Base-by-base conservation (phyloP, 2,329 filamentous ascomycete genomes). In the Cyanodermella asteris region DNA sequence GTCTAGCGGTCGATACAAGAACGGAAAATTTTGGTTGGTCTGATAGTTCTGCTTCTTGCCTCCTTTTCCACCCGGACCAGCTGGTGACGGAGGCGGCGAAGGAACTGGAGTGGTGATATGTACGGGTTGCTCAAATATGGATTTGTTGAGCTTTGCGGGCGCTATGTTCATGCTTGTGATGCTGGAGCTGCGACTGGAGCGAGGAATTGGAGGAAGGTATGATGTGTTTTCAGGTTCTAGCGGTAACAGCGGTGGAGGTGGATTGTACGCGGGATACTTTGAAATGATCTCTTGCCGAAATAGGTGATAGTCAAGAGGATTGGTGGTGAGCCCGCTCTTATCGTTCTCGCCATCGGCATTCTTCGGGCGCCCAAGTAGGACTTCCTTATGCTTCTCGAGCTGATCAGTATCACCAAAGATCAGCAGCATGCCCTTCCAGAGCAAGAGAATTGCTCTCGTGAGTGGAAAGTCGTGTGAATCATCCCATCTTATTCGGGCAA, bases 11-110 rank as follows among this genome's bases (percentile, higher is more conserved):
- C 87, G 87, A 38, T 97, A 97, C 53, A 97, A 70, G 42, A 97
- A 94, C 0, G 87, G 87, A 35, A 97, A 94, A 43, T 93, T 87
- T 39, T 97, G 87, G 42, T 97, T 97, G 0, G 87, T 97, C 46
- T 97, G 87, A 40, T 97, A 97, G 38, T 94, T 97, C 42, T 97
- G 87, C 44, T 97, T 97, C 57, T 97, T 97, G 1, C 75, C 82
- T 26, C 76, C 78, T 46, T 94, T 97, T 1, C 81, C 81, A 14
- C 81, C 66, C 3, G 66, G 63, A 1, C 65, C 82, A 17, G 73
- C 72, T 7, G 87, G 87, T 2, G 84, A 93, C 1, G 87, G 87
- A 0, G 87, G 87, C 13, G 87, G 87, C 0, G 87, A 97, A 2
- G 87, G 87, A 0, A 82, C 84, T 1, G 87, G 87, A 1, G 87